A percentile compares a stretch with the other conserved stretches of the same genome.
Evolutionary conservation across 805 yeast genomes (phyloP).

Genomic region (Blastobotrys muscicola): DNA sequence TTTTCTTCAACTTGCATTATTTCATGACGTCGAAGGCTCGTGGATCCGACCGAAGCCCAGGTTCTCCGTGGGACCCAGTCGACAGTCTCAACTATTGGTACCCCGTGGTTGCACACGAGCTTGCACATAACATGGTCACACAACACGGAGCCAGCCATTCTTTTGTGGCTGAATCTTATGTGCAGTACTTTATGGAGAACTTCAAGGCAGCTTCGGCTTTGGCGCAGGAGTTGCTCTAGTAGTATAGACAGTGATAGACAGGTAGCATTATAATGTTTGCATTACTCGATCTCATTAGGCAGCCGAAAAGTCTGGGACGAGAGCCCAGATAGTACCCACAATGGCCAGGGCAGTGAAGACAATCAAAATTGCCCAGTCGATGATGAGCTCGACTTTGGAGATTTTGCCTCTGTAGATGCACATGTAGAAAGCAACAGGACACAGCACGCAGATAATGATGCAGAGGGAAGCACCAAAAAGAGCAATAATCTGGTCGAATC

Average conservation of each 20-base stretch:
- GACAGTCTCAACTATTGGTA: slow-evolving; percentile 28
- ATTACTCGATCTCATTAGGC: background rate
- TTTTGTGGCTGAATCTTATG: slow-evolving; percentile 26
- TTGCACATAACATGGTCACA: slow-evolving; percentile 31
- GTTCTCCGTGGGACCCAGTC: slow-evolving; percentile 4
- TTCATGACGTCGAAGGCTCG: slow-evolving; percentile 9
- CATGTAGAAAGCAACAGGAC: slow-evolving; percentile 68
- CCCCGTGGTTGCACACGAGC: slow-evolving; percentile 31
- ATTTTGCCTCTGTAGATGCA: slow-evolving; percentile 41
- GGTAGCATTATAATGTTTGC: too few relatives aligned
- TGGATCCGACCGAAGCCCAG: slow-evolving; percentile 1
- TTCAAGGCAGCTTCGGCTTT: slow-evolving; percentile 6
- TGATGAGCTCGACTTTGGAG: slow-evolving; percentile 29
- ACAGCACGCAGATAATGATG: slow-evolving; percentile 65
- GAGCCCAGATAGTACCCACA: slow-evolving; percentile 40
- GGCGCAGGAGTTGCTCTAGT: too few relatives aligned
- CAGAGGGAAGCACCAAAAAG: slow-evolving; percentile 75
- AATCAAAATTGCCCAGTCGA: slow-evolving; percentile 38
- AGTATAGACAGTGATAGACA: too few relatives aligned
- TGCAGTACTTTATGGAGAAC: slow-evolving; percentile 22
- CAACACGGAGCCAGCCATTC: slow-evolving; percentile 31
- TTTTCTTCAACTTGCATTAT: slow-evolving; percentile 30
- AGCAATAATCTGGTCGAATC: slow-evolving; percentile 74
- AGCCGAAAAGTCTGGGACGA: slow-evolving; percentile 1
- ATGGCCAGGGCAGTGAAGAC: slow-evolving; percentile 44